Evolutionary conservation across 2,329 filamentous ascomycete species (phyloP).

Genomic region (Cytospora chrysosperma): DNA sequence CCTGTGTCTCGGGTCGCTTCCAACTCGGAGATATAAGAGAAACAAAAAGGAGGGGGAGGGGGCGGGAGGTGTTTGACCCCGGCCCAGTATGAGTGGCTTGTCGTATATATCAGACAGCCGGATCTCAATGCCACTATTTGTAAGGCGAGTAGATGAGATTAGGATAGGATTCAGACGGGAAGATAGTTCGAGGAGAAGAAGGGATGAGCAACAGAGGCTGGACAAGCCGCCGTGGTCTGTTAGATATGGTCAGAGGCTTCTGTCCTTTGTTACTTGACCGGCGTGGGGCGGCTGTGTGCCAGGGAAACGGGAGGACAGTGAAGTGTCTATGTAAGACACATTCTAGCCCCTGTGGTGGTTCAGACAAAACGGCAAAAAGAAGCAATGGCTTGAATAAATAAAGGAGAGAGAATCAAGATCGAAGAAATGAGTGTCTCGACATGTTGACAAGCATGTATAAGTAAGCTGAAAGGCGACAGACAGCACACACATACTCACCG

Average conservation of each 20-base stretch:
- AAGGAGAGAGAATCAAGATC: not conserved
- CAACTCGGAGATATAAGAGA: conserved; percentile 15
- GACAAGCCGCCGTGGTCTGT: not conserved
- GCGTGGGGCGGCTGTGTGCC: not conserved
- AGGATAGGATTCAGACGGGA: not conserved
- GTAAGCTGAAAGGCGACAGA: not conserved
- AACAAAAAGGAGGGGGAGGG: not conserved
- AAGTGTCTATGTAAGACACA: not conserved
- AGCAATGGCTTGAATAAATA: not conserved
- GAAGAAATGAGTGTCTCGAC: not conserved
- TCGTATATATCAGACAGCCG: not conserved
- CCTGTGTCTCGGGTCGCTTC: conserved; percentile 8
- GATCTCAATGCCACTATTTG: not conserved
- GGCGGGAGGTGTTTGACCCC: too few relatives aligned
- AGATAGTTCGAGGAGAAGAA: not conserved
- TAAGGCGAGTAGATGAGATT: not conserved
- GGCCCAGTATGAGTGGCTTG: conserved; percentile 29
- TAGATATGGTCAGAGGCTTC: conserved; percentile 3
- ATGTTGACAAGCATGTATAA: not conserved
- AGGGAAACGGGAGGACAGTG: not conserved
- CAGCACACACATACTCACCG: not conserved
- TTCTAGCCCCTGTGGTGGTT: not conserved
- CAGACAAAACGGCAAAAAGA: not conserved
- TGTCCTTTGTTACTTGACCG: not conserved
- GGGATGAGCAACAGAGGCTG: not conserved